Conservation (phyloP, 257 asterid genomes). For the Craterostigma plantagineum region DNA sequence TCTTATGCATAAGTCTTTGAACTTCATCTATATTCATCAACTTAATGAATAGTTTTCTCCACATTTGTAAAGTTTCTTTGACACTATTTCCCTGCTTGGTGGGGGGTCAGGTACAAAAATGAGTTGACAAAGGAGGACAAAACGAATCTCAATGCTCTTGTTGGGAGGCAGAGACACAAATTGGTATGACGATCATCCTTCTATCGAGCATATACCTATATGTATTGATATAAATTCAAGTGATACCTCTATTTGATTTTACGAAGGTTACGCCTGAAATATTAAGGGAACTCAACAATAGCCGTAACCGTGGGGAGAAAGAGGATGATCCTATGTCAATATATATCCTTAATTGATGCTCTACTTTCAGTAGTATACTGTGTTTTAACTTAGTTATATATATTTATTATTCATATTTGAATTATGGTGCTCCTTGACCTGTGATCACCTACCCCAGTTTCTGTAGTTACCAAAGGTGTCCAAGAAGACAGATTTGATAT, state of each 20-base stretch:
- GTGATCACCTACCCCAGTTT: slow-evolving; percentile 36
- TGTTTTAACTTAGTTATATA: slow-evolving; percentile 1
- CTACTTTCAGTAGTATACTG: not conserved
- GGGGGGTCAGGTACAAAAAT: slow-evolving; percentile 61
- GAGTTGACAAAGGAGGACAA: slow-evolving; percentile 82
- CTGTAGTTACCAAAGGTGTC: slow-evolving; percentile 43
- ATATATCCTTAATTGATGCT: slow-evolving; percentile 44
- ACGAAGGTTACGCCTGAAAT: slow-evolving; percentile 89
- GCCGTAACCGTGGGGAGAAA: slow-evolving; percentile 91
- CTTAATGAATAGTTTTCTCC: no score
- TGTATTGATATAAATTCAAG: not conserved
- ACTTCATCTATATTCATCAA: no score
- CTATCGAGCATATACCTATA: slow-evolving; percentile 3
- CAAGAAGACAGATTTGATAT: slow-evolving; percentile 79
- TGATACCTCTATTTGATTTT: not conserved
- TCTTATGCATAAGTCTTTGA: no score
- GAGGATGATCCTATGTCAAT: slow-evolving; percentile 54
- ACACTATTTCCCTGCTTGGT: not conserved
- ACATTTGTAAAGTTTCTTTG: not conserved
- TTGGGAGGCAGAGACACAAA: slow-evolving; percentile 63
- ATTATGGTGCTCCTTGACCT: slow-evolving; percentile 26
- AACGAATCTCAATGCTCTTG: slow-evolving; percentile 32
- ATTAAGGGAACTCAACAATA: slow-evolving; percentile 65
- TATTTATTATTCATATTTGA: not conserved
- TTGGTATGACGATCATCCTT: slow-evolving; percentile 31